phyloP scores from a whole-genome alignment of 148 eudicot genomes.

The Cornus kousa region DNA sequence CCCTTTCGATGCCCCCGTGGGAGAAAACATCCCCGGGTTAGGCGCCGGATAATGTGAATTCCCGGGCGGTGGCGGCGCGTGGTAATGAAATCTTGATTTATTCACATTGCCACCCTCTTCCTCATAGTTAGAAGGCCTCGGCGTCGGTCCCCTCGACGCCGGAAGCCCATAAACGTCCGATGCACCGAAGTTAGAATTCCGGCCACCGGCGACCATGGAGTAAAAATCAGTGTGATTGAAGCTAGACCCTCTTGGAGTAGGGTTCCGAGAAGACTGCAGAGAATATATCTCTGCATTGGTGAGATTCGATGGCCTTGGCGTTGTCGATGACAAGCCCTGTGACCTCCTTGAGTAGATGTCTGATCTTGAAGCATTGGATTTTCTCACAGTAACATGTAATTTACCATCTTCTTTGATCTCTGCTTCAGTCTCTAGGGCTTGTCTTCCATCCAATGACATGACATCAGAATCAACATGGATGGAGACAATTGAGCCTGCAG shows the following conservation, averaged over 20 bases:
- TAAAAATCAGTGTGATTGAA: conserved; percentile 86
- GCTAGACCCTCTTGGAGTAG: conserved; percentile 82
- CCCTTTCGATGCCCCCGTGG: conserved; percentile 32
- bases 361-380: conserved; percentile 74
- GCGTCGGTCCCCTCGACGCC: conserved; percentile 66
- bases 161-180: conserved; percentile 55
- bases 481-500: conserved; percentile 83
- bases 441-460: conserved; percentile 73
- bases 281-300: conserved; percentile 95
- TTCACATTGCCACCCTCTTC: conserved; percentile 42
- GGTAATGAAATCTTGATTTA: conserved; percentile 36
- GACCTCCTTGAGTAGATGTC: conserved; percentile 74
- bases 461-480: conserved; percentile 89
- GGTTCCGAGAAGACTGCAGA: conserved; percentile 71
- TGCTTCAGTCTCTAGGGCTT: conserved; percentile 66
- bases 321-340: conserved; percentile 44
- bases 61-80: conserved; percentile 7
- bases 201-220: conserved; percentile 56
- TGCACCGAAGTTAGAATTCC: conserved; percentile 79
- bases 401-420: conserved; percentile 82
- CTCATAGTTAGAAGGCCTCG: conserved; percentile 75
- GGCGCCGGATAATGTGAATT: conserved; percentile 67
- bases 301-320: conserved; percentile 69
- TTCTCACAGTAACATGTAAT: conserved; percentile 75
- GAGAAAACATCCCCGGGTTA: conserved; percentile 86